Conservation (phyloP, 1,139 yeast species). For the Diutina pseudorugosa region DNA sequence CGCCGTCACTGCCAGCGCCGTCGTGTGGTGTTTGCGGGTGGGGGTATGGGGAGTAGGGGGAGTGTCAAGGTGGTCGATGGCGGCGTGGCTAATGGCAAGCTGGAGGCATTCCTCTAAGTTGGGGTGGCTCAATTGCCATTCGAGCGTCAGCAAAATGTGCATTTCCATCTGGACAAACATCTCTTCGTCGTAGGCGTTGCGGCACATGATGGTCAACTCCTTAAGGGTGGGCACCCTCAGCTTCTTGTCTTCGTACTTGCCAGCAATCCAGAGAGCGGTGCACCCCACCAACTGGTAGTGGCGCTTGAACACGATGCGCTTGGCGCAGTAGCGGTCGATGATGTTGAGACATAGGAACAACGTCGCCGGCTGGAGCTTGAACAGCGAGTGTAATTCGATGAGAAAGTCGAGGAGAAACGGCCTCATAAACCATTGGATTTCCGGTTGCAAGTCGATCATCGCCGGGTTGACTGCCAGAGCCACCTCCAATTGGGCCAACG, state of each 20-base stretch:
- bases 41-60: conserved; percentile 4
- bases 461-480: conserved; percentile 40
- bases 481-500: conserved; percentile 17
- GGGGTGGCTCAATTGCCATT: conserved; percentile 68
- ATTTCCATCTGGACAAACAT: conserved; percentile 95
- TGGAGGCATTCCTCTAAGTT: conserved; percentile 51
- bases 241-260: conserved; percentile 85
- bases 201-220: conserved; percentile 69
- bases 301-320: conserved; percentile 79
- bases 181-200: conserved; percentile 74
- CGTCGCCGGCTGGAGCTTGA: conserved; percentile 68
- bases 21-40: conserved; percentile 18
- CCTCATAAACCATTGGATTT: conserved; percentile 86
- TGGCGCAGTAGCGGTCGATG: conserved; percentile 84
- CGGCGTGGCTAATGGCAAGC: conserved; percentile 26
- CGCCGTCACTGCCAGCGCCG: conserved; percentile 33
- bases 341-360: conserved; percentile 69
- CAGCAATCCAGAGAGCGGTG: conserved; percentile 90
- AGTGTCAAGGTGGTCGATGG: conserved; percentile 7
- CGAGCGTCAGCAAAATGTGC: conserved; percentile 73
- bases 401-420: conserved; percentile 77
- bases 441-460: conserved; percentile 87
- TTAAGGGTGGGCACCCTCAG: conserved; percentile 68
- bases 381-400: conserved; percentile 68
- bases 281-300: conserved; percentile 92